These are phyloP conservation scores for Coniochaeta sp. DNA, from an alignment of 2,329 filamentous ascomycete species.

Conservation along the genomic window DNA sequence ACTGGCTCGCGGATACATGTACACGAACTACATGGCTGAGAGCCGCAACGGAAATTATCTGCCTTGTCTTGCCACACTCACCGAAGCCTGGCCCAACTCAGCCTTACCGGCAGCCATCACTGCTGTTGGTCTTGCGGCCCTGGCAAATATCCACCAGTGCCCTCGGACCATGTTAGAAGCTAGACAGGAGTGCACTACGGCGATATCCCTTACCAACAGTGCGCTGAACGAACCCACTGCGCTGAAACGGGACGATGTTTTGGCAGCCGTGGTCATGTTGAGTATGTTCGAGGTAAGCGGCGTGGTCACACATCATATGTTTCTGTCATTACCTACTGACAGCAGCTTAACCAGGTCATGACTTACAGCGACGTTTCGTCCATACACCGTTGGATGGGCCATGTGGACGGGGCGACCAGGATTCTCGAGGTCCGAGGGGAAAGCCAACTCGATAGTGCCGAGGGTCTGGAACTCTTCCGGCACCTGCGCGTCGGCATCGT, in stretches of 20 bases:
- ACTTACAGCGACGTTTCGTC: neutral
- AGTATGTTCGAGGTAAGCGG: neutral
- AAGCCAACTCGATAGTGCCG: neutral
- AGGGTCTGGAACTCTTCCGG: neutral
- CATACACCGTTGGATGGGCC: neutral
- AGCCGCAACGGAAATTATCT: neutral
- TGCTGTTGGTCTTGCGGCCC: neutral
- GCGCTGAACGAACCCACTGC: neutral
- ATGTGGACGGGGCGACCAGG: neutral
- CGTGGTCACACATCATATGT: neutral
- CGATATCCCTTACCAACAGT: neutral
- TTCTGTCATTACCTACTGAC: neutral
- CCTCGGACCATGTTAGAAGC: neutral
- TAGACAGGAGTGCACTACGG: neutral
- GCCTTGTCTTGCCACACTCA: neutral
- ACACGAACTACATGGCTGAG: neutral
- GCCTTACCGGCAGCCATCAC: neutral
- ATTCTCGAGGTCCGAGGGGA: neutral
- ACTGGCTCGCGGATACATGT: neutral
- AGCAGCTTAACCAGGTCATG: neutral
- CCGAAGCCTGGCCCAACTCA: neutral
- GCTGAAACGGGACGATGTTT: neutral
- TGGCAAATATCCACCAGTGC: neutral
- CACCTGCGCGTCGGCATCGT: neutral
- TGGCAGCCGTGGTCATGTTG: neutral